These are phyloP conservation scores for Rhodomyrtus psidioides DNA, from an alignment of 441 rosid species.

Conservation along the genomic window DNA sequence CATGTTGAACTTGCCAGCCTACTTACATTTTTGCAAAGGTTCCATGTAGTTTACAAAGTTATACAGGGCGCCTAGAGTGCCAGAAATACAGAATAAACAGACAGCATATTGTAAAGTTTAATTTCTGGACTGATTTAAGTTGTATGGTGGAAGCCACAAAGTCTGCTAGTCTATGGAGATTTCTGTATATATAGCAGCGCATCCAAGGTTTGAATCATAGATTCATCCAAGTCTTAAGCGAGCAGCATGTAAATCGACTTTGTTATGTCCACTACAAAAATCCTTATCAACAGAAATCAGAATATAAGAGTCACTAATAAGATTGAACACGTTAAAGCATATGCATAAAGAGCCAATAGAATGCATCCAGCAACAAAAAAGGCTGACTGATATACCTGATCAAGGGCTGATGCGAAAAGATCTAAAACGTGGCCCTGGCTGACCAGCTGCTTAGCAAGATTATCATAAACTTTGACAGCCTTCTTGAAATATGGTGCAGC, in stretches of 20 bases:
- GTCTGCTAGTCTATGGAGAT: background rate
- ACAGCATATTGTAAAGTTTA: background rate
- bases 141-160: background rate
- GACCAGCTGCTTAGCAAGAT: conserved; percentile 90
- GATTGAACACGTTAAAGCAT: background rate
- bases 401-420: conserved; percentile 98
- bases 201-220: background rate
- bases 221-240: background rate
- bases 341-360: background rate
- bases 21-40: background rate
- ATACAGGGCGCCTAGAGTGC: background rate
- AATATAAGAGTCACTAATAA: background rate
- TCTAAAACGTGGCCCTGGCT: conserved; percentile 95
- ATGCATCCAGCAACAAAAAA: background rate
- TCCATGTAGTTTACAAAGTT: background rate
- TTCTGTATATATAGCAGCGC: background rate
- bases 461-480: conserved; percentile 89
- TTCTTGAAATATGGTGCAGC: conserved; percentile 95
- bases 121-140: background rate
- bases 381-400: conserved; percentile 60
- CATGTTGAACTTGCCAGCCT: background rate
- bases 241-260: background rate
- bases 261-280: background rate
- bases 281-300: background rate
- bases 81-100: background rate